Conservation (phyloP, 257 asterid species). For the Vinca minor region DNA sequence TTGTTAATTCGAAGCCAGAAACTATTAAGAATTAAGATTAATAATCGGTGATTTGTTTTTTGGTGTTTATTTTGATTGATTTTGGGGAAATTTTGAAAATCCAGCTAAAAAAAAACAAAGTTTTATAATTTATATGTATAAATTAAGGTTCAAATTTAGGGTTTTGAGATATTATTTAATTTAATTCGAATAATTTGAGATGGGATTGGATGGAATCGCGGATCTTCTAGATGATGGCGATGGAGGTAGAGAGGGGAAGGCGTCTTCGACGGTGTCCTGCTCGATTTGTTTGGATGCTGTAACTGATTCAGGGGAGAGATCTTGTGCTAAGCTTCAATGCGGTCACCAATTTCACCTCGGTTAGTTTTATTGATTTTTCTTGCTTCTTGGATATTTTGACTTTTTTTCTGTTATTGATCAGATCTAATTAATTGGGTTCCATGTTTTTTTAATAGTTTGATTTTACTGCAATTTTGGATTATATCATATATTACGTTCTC, state of each 20-base stretch:
- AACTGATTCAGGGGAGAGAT: conserved; percentile 66
- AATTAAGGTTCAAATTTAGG: conserved; percentile 17
- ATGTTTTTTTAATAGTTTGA: not conserved
- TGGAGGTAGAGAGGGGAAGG: conserved; percentile 23
- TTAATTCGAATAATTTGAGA: conserved; percentile 28
- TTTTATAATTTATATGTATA: conserved; percentile 7
- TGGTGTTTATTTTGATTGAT: no score
- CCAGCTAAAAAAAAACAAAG: no score
- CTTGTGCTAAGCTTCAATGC: conserved; percentile 90
- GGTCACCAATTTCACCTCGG: conserved; percentile 96
- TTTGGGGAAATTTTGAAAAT: no score
- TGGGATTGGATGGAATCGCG: conserved; percentile 73
- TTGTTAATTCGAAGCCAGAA: no score
- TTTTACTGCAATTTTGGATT: no score
- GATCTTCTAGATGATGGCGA: conserved; percentile 57
- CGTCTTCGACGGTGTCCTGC: conserved; percentile 41
- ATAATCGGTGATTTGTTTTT: no score
- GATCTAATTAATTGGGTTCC: conserved; percentile 18
- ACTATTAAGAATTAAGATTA: no score
- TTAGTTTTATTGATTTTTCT: conserved; percentile 29
- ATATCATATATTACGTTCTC: no score
- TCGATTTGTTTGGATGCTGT: conserved; percentile 81
- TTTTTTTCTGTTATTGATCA: conserved; percentile 4
- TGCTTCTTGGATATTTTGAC: not conserved
- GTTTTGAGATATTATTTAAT: conserved; percentile 19